Evolutionary conservation across 371 early-diverging fungal genomes (phyloP).

Genomic region (Umbelopsis sp.): DNA sequence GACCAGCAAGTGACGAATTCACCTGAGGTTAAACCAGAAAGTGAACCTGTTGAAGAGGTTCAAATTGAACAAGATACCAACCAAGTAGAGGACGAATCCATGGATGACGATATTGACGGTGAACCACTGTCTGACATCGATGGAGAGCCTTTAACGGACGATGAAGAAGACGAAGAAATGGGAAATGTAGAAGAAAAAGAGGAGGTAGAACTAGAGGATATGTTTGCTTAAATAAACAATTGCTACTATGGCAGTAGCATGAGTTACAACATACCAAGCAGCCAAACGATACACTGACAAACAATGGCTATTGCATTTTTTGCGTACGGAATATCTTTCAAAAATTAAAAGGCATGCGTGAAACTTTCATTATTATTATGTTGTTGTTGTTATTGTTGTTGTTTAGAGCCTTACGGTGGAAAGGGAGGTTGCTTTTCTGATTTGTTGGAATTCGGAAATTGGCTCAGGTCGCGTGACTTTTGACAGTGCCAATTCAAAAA

Average conservation of each 20-base stretch:
- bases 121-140: conserved; percentile 44
- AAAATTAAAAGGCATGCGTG: no score
- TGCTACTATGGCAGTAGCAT: background rate
- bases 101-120: conserved; percentile 55
- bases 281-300: background rate
- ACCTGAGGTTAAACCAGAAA: conserved; percentile 1
- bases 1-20: conserved; percentile 5
- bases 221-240: conserved; percentile 4
- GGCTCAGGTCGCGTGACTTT: conserved; percentile 2
- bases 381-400: no score
- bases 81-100: conserved; percentile 43
- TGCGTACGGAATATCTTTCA: no score
- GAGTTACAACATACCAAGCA: background rate
- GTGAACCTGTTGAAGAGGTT: conserved; percentile 30
- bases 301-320: no score
- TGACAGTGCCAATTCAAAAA: no score
- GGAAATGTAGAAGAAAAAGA: background rate
- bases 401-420: no score
- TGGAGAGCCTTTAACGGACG: conserved; percentile 12
- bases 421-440: no score
- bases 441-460: no score
- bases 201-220: conserved; percentile 3
- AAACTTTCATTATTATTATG: no score
- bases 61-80: conserved; percentile 19
- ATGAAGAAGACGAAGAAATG: background rate